phyloP scores from a whole-genome alignment of 2,329 filamentous ascomycete genomes.

The Paecilomyces dactylethromorphus region DNA sequence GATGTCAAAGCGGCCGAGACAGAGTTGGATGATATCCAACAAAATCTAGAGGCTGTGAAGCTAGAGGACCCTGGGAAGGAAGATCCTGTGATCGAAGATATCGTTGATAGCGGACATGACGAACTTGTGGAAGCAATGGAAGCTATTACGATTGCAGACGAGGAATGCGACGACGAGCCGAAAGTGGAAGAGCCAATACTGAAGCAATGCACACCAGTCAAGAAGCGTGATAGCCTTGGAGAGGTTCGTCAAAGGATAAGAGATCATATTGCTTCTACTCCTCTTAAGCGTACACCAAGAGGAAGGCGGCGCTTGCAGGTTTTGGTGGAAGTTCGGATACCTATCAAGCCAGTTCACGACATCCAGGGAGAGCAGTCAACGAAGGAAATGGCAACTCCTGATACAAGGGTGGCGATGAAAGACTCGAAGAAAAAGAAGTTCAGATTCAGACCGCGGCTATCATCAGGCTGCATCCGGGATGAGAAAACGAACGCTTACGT shows the following conservation, averaged over 20 bases:
- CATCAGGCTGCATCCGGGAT: conserved; percentile 28
- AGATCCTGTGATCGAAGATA: not conserved
- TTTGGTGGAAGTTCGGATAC: not conserved
- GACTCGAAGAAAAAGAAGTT: conserved; percentile 9
- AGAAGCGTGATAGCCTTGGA: not conserved
- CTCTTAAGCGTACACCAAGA: not conserved
- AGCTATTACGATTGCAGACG: not conserved
- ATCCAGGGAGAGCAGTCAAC: not conserved
- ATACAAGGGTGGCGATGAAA: not conserved
- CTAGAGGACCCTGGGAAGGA: not conserved
- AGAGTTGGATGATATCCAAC: not conserved
- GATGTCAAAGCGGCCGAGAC: not conserved
- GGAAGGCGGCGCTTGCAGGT: not conserved
- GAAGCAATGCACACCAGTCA: not conserved
- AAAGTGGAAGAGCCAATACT: not conserved
- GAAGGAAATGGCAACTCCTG: not conserved
- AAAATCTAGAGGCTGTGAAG: not conserved
- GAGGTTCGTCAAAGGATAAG: not conserved
- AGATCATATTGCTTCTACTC: not conserved
- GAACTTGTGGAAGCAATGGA: not conserved
- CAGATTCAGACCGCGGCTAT: conserved; percentile 16
- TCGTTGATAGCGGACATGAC: not conserved
- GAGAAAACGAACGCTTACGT: conserved; percentile 28
- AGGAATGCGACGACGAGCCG: not conserved
- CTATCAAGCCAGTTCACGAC: not conserved